Evolutionary conservation across 345 rosid genomes (phyloP), one percentile per base, ranked within the genome.

Genomic region (Viola odorata): DNA sequence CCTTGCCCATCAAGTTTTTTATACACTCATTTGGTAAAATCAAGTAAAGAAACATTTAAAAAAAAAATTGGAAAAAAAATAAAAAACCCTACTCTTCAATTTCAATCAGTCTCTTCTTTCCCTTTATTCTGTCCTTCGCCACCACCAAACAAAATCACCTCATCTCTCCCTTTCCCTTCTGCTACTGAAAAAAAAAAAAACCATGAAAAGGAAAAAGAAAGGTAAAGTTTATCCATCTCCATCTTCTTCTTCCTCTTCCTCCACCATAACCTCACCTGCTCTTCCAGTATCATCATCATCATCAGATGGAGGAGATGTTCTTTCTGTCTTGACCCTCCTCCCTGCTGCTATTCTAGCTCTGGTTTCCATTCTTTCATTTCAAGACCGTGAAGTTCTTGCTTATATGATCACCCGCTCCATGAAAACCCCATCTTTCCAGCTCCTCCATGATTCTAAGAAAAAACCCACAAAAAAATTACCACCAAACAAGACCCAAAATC

Each of bases 351-450:
- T 91, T 72, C 37, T 95, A 8, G 71, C 91, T 64, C 73, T 95
- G 0, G 85, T 83, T 37, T 81, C 87, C 0, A 77, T 75, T 62
- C 96, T 91, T 55, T 80, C 96, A 5, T 65, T 66, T 3, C 73
- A 86, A 54, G 99, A 95, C 77, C 77, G 80, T 7, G 89, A 95
- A 47, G 97, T 95, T 62, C 86, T 95, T 0, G 97, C 99, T 65
- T 91, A 95, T 77, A 75, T 90, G 79, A 82, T 94, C 41, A 77
- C 91, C 45, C 62, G 91, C 53, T 88, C 88, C 54, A 54, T 84
- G 41, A 75, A 80, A 66, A 74, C 81, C 66, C 42, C 57, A 64
- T 13, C 37, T 71, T 41, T 58, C 78, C 11, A 23, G 32, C 3
- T 15, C n/a, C 45, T 12, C 12, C 58, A 64, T 14, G 71, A 63